phyloP scores from a whole-genome alignment of 129 eudicot genomes.

The Pulicaria dysenterica region DNA sequence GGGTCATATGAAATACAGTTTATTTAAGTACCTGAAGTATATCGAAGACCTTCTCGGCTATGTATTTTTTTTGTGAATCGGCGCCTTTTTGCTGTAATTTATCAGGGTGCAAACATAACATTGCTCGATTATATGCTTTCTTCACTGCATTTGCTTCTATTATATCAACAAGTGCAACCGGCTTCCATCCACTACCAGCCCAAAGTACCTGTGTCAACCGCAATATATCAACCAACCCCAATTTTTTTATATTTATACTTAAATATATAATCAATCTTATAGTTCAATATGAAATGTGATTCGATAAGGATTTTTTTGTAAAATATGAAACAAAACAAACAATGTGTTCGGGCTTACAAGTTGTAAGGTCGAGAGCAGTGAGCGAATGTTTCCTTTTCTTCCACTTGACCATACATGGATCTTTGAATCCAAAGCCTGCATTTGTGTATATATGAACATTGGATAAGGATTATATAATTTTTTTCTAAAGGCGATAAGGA shows the following conservation, averaged over 20 bases:
- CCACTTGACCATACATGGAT: conserved; percentile 80
- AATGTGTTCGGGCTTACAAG: conserved; percentile 51
- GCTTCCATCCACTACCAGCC: conserved; percentile 92
- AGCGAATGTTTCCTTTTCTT: conserved; percentile 91
- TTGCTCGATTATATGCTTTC: conserved; percentile 83
- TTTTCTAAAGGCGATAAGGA: too few species aligned
- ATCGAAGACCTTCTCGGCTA: conserved; percentile 85
- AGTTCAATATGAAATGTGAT: too few species aligned
- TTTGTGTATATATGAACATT: not conserved
- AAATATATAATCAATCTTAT: too few species aligned
- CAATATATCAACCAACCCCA: not conserved
- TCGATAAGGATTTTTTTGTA: too few species aligned
- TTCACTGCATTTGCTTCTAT: conserved; percentile 83
- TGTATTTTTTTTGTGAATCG: conserved; percentile 63
- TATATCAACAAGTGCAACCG: conserved; percentile 77
- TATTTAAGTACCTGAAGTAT: conserved; percentile 73
- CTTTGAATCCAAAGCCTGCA: conserved; percentile 72
- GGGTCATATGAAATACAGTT: too few species aligned
- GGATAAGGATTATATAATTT: not conserved
- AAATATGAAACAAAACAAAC: not conserved
- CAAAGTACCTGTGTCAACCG: conserved; percentile 65
- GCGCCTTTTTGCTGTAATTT: conserved; percentile 96
- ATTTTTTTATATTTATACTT: not conserved
- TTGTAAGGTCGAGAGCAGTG: conserved; percentile 89
- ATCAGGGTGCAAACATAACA: conserved; percentile 90